Evolutionary conservation across 169 alveolate species (phyloP), one percentile per base, ranked within the genome.

Genomic region (Babesia ovata): DNA sequence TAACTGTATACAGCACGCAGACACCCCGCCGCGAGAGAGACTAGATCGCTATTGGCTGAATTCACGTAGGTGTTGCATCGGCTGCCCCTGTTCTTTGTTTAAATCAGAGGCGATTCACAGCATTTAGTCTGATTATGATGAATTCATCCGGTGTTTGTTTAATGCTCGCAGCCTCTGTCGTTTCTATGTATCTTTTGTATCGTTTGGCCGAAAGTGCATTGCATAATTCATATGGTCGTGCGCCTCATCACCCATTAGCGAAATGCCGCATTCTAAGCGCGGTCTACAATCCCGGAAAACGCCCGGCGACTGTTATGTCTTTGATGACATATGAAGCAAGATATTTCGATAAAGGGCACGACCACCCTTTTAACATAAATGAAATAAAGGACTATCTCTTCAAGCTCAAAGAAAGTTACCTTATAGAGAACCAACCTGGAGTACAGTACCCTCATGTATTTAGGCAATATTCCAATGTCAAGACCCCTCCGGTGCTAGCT

Each of bases 401-500:
- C 77, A 93, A 93, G 52, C 70, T 93, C 26, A 79, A 84, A 62
- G 97, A 93, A 62, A 91, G 92, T 66, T 93, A 92, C 71, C 61
- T 92, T 24, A 87, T 93, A 22, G 94, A 90, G 63, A 84, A 86
- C 48, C 89, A 91, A 42, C 93, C 93, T 1, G 97, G 95, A 12
- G 86, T 93, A 39, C 97, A 93, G 60, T 93, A 88, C 76, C 97
- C 97, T 26, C 86, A 91, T 74, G 97, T 93, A 61, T 92, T 91
- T 85, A 81, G 96, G 62, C 96, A 93, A 54, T 87, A 86, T 58
- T 76, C 87, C 50, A 90, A 90, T 22, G 92, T 90, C 36, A 77
- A 84, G 49, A 86, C 94, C 9, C 94, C 94, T 17, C 91, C 89
- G 50, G 87, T 79, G 61, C 86, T 90, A 33, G 86, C 69, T 21